Percentiles rank a stretch among this genome's conserved stretches.
phyloP scores from a whole-genome alignment of 257 asterid genomes.

The Echium plantagineum region DNA sequence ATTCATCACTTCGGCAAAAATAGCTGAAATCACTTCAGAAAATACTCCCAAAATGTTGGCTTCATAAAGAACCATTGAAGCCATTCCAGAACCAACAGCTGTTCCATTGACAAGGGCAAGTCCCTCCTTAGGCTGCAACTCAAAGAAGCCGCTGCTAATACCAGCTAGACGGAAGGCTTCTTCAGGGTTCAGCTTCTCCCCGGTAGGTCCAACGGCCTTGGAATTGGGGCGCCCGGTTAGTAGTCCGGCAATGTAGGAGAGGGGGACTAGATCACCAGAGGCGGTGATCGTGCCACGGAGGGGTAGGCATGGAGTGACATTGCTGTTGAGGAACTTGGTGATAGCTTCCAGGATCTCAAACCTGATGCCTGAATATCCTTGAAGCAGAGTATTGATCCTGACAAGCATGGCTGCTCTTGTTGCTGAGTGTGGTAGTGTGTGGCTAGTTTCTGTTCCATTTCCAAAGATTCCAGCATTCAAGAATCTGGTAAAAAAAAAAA shows the following conservation, averaged over 20 bases:
- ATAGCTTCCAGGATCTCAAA: slow-evolving; percentile 45
- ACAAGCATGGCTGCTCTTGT: slow-evolving; percentile 50
- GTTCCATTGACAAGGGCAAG: slow-evolving; percentile 45
- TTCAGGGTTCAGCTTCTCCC: slow-evolving; percentile 29
- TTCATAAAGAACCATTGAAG: slow-evolving; percentile 37
- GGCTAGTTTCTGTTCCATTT: slow-evolving; percentile 26
- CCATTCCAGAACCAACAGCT: slow-evolving; percentile 48
- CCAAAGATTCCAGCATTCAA: slow-evolving; percentile 44
- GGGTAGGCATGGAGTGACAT: slow-evolving; percentile 38
- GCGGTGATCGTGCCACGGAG: slow-evolving; percentile 46
- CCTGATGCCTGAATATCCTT: slow-evolving; percentile 43
- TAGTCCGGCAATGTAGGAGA: slow-evolving; percentile 40
- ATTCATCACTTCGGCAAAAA: slow-evolving; percentile 48
- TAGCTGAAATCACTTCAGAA: slow-evolving; percentile 36
- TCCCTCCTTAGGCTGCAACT: slow-evolving; percentile 46
- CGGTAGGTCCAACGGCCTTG: slow-evolving; percentile 35
- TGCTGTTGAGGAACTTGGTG: slow-evolving; percentile 33
- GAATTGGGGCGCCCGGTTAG: slow-evolving; percentile 39
- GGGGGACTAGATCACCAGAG: slow-evolving; percentile 42
- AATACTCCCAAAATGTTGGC: slow-evolving; percentile 23
- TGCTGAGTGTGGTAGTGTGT: slow-evolving; percentile 36
- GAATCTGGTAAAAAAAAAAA: slow-evolving; percentile 19
- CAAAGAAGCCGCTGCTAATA: slow-evolving; percentile 22
- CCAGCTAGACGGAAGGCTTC: slow-evolving; percentile 35
- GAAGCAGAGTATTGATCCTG: slow-evolving; percentile 41